phyloP scores from a whole-genome alignment of 768 basidiomycete genomes.

The Leccinum pellstonianum region DNA sequence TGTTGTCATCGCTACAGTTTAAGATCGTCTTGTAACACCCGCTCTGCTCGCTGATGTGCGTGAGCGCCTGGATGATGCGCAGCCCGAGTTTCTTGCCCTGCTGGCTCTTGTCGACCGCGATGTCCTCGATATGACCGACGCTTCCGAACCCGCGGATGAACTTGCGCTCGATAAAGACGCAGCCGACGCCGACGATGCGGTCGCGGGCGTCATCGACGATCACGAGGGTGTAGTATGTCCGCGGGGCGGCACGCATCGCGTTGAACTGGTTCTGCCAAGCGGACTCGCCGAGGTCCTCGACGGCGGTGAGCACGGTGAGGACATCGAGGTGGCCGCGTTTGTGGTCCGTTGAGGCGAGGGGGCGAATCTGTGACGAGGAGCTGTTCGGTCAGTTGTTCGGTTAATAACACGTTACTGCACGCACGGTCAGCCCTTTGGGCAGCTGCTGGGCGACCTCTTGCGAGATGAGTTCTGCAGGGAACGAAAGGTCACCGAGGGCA shows the following conservation, averaged over 20 bases:
- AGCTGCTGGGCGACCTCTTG: slow-evolving; percentile 56
- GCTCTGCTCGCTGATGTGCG: slow-evolving; percentile 72
- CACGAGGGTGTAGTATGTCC: slow-evolving; percentile 83
- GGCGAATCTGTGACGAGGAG: slow-evolving; percentile 67
- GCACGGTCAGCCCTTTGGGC: slow-evolving; percentile 43
- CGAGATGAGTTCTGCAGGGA: slow-evolving; percentile 71
- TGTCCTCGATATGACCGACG: slow-evolving; percentile 97
- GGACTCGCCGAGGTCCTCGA: slow-evolving; percentile 60
- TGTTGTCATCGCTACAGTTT: slow-evolving; percentile 89
- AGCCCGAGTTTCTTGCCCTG: slow-evolving; percentile 93
- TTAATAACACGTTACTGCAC: neutral
- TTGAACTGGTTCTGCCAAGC: slow-evolving; percentile 74
- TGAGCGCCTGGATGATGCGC: slow-evolving; percentile 83
- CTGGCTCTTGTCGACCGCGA: slow-evolving; percentile 83
- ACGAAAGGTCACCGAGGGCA: slow-evolving; percentile 70
- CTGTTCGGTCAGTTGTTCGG: slow-evolving; percentile 3
- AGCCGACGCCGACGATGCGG: slow-evolving; percentile 79
- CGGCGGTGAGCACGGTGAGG: slow-evolving; percentile 68
- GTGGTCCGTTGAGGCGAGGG: slow-evolving; percentile 84
- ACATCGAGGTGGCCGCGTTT: slow-evolving; percentile 79
- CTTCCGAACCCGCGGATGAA: slow-evolving; percentile 83
- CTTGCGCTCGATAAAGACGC: slow-evolving; percentile 90
- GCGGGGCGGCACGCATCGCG: slow-evolving; percentile 48
- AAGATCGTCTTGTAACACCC: slow-evolving; percentile 97
- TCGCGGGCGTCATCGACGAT: slow-evolving; percentile 75